Evolutionary conservation across 1,284 basidiomycete genomes (phyloP).

Genomic region (Cutaneotrichosporon cutaneum): DNA sequence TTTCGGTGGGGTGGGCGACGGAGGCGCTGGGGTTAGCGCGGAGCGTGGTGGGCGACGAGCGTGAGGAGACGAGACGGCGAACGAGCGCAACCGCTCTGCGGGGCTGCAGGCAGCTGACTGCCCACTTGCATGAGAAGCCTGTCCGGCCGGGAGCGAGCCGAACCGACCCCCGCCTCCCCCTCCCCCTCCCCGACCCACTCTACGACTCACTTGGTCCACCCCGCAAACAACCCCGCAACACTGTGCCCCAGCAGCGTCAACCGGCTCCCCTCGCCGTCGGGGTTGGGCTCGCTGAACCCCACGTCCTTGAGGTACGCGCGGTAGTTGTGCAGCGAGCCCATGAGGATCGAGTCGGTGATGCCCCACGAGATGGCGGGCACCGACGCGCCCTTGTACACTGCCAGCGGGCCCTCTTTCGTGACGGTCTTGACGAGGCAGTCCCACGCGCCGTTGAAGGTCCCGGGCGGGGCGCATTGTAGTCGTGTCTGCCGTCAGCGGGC

Average conservation of each 20-base stretch:
- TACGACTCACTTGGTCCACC: slow-evolving; percentile 51
- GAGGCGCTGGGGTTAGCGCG: slow-evolving; percentile 34
- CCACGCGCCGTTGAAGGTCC: slow-evolving; percentile 48
- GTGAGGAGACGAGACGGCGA: not conserved
- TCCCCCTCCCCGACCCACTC: too few relatives aligned
- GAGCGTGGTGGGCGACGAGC: not conserved
- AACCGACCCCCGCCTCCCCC: too few relatives aligned
- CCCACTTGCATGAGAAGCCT: too few relatives aligned
- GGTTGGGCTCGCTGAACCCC: slow-evolving; percentile 42
- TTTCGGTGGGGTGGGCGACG: slow-evolving; percentile 53
- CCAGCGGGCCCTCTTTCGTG: slow-evolving; percentile 39
- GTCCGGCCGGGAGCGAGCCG: not conserved
- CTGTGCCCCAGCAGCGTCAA: slow-evolving; percentile 48
- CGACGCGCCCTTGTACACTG: slow-evolving; percentile 53
- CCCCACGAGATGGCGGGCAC: slow-evolving; percentile 53
- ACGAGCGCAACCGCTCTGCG: too few relatives aligned
- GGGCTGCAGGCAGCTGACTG: too few relatives aligned
- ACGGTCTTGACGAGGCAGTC: slow-evolving; percentile 37
- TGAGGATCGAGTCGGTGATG: slow-evolving; percentile 52
- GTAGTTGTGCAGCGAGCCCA: slow-evolving; percentile 55
- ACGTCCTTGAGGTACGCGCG: slow-evolving; percentile 38
- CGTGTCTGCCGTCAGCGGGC: not conserved
- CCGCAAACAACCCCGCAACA: slow-evolving; percentile 49
- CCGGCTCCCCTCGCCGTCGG: slow-evolving; percentile 18
- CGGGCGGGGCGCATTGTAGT: slow-evolving; percentile 51